A percentile compares a stretch with the other conserved stretches of the same genome.
Conservation (phyloP, 805 yeast genomes). For the Blastobotrys terrestris region DNA sequence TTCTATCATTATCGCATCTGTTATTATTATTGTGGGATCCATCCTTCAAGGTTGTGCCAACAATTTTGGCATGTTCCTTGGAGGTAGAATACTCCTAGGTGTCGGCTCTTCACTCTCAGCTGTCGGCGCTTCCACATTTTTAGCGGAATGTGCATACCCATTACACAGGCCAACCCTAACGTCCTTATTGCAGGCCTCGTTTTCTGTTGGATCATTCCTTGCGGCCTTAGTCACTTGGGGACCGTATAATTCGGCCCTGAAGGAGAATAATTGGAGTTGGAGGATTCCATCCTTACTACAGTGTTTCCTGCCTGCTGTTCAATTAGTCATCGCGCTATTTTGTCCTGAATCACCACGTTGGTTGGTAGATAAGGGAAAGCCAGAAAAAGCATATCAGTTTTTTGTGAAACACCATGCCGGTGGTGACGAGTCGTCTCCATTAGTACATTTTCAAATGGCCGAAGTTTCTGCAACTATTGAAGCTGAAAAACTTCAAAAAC, state of each 20-base stretch:
- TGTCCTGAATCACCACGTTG: conserved; percentile 90
- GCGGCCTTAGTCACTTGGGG: conserved; percentile 79
- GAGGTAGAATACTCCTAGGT: conserved; percentile 69
- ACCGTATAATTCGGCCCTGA: conserved; percentile 38
- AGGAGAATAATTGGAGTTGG: conserved; percentile 50
- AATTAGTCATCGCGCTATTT: conserved; percentile 44
- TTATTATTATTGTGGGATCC: conserved; percentile 53
- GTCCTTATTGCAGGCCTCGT: conserved; percentile 62
- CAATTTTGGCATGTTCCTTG: conserved; percentile 55
- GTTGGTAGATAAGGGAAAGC: conserved; percentile 59
- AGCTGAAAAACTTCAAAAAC: conserved; percentile 6
- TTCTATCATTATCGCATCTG: conserved; percentile 48
- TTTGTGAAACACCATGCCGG: conserved; percentile 16
- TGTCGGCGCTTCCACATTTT: conserved; percentile 75
- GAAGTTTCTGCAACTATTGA: conserved; percentile 6
- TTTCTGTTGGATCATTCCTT: conserved; percentile 64
- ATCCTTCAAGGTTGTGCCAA: conserved; percentile 37
- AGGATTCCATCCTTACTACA: conserved; percentile 73
- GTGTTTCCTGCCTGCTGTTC: conserved; percentile 50
- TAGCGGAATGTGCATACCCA: conserved; percentile 63
- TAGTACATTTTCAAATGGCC: conserved; percentile 15
- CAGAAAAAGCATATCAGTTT: conserved; percentile 37
- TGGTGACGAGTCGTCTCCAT: conserved; percentile 9
- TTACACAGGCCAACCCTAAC: conserved; percentile 55
- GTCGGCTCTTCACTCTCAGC: conserved; percentile 69